A percentile compares a stretch with the other conserved stretches of the same genome.
Evolutionary conservation across 2,329 filamentous ascomycete genomes (phyloP).

Genomic region (Parascedosporium putredinis): DNA sequence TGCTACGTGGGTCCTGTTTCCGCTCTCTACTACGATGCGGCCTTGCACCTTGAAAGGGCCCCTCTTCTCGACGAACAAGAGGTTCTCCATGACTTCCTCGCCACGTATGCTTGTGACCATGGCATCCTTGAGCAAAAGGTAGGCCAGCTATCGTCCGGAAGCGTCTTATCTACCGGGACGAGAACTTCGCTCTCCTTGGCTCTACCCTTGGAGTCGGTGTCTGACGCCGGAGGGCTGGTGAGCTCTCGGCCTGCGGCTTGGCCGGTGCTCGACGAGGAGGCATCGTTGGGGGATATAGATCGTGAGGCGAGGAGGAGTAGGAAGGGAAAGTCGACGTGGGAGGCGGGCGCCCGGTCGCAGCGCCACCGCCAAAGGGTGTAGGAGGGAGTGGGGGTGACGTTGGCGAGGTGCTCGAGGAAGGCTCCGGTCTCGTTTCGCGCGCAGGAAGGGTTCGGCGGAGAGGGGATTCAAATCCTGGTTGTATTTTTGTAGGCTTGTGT

Average conservation of each 20-base stretch:
- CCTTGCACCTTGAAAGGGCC: constrained; percentile 55
- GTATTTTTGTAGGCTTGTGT: no score
- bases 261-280: no score
- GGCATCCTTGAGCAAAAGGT: constrained; percentile 52
- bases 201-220: constrained; percentile 24
- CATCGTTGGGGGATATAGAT: no score
- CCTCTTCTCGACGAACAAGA: constrained; percentile 48
- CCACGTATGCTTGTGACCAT: constrained; percentile 46
- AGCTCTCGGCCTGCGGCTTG: constrained; percentile 18
- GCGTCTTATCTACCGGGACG: constrained; percentile 23
- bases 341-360: no score
- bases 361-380: no score
- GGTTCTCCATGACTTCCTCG: constrained; percentile 39
- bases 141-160: constrained; percentile 40
- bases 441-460: no score
- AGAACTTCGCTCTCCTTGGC: constrained; percentile 25
- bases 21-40: constrained; percentile 38
- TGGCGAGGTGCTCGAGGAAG: no score
- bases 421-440: no score
- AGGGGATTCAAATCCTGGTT: no score
- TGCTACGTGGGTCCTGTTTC: constrained; percentile 24
- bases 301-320: no score
- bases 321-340: no score
- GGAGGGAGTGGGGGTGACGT: no score
- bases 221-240: constrained; percentile 34